Evolutionary conservation across 2,329 filamentous ascomycete species (phyloP), one percentile per base, ranked within the genome.

Genomic region (Trichoderma endophyticum): DNA sequence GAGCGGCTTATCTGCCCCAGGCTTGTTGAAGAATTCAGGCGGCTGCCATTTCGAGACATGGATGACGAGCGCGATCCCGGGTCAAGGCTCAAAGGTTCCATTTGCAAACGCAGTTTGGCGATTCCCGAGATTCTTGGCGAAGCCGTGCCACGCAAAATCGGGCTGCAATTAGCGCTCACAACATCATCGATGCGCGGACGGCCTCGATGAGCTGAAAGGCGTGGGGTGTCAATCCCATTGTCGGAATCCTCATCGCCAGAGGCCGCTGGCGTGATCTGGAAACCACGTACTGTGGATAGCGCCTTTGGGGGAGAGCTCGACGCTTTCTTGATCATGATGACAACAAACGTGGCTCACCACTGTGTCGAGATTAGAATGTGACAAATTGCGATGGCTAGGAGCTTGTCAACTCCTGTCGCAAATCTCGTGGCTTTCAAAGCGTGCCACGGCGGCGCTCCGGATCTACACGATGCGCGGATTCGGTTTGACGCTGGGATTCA

Each of bases 81-180:
- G 73, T 90, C 88, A 15, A 97, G 84, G 77, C 88, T 93, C 69
- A 98, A 84, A 3, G 91, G 89, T 73, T 97, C 94, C 72, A 97
- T 86, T 78, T 96, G 92, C 80, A 91, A 86, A 79, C 94, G 94
- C 77, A 98, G 84, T 77, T 91, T 92, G 78, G 93, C 93, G 77
- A 98, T 94, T 62, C 94, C 94, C 73, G 92, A 91, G 34, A 90
- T 78, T 63, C 83, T 85, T 12, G 88, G 87, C 21, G 88, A 89
- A 18, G 84, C 80, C 30, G 81, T 77, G n/a, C 81, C 82, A 62
- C 88, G 86, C 73, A 91, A 80, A 67, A 85, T 79, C 8, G 90
- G 90, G 79, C 89, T 91, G 81, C 89, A 90, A 80, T 92, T 84
- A 71, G 86, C 86, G 79, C 88, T 90, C 75, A 90, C 86, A 18